Percentiles rank a stretch among this genome's conserved stretches.
Evolutionary conservation across 306 rosid species (phyloP).

Genomic region (Purshia tridentata): DNA sequence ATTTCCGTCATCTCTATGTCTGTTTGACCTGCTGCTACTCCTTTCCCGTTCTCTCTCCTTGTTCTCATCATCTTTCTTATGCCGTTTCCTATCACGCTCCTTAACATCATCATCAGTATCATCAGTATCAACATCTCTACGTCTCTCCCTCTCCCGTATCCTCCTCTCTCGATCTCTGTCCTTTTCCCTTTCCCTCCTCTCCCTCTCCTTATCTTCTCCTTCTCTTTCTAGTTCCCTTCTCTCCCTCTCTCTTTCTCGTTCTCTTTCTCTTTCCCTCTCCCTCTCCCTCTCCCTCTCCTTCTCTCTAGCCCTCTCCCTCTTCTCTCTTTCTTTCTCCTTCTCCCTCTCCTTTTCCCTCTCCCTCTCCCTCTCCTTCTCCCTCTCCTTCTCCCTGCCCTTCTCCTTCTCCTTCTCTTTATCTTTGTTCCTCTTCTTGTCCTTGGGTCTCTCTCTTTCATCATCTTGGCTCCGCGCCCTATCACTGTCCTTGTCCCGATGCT

Average conservation of each 20-base stretch:
- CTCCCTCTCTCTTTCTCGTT: slow-evolving; percentile 47
- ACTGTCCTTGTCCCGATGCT: slow-evolving; percentile 35
- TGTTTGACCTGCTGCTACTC: slow-evolving; percentile 45
- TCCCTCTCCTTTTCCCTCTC: slow-evolving; percentile 36
- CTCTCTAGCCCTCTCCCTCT: slow-evolving; percentile 34
- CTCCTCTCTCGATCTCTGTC: slow-evolving; percentile 39
- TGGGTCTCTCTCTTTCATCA: slow-evolving; percentile 24
- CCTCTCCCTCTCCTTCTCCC: slow-evolving; percentile 32
- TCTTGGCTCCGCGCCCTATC: slow-evolving; percentile 4
- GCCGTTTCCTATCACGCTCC: slow-evolving; percentile 64
- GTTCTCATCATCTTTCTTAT: slow-evolving; percentile 57
- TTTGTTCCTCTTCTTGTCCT: slow-evolving; percentile 27
- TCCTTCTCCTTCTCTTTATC: slow-evolving; percentile 19
- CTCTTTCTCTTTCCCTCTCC: slow-evolving; percentile 38
- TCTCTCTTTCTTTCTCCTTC: slow-evolving; percentile 29
- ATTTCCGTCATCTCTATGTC: slow-evolving; percentile 48
- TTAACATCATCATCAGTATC: slow-evolving; percentile 51
- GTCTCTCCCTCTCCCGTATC: slow-evolving; percentile 57
- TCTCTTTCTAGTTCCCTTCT: slow-evolving; percentile 45
- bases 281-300: slow-evolving; percentile 36
- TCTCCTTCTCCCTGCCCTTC: slow-evolving; percentile 25
- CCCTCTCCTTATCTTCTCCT: slow-evolving; percentile 36
- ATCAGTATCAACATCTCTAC: slow-evolving; percentile 60
- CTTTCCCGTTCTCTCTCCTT: slow-evolving; percentile 54
- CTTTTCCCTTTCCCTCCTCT: slow-evolving; percentile 29